phyloP scores from a whole-genome alignment of 257 asterid species.

The Nemophila menziesii region DNA sequence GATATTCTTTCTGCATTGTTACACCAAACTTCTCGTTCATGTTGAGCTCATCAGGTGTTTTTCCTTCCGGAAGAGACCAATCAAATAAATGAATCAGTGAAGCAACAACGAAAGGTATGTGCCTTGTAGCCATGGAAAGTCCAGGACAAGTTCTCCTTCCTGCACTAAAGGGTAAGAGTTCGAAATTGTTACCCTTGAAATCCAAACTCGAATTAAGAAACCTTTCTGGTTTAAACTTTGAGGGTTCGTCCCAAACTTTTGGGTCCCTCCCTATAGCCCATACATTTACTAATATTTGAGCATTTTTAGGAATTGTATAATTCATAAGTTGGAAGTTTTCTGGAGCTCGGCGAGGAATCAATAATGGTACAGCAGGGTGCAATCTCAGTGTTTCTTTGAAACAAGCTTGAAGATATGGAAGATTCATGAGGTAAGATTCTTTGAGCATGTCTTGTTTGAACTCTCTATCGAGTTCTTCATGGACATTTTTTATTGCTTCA shows the following conservation, averaged over 20 bases:
- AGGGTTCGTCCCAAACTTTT: constrained; percentile 13
- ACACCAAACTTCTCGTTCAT: constrained; percentile 18
- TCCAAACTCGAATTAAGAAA: constrained; percentile 6
- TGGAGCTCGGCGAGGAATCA: constrained; percentile 11
- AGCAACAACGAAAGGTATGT: constrained; percentile 13
- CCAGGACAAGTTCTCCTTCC: constrained; percentile 21
- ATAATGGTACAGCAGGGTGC: constrained; percentile 18
- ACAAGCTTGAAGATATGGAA: no score
- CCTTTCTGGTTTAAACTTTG: constrained; percentile 17
- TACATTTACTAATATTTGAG: constrained; percentile 13
- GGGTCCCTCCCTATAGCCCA: constrained; percentile 21
- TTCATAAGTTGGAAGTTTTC: constrained; percentile 1
- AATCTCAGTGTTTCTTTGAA: constrained; percentile 19
- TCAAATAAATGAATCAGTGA: constrained; percentile 19
- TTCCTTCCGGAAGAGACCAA: constrained; percentile 18
- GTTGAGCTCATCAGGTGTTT: constrained; percentile 11
- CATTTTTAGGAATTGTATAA: constrained; percentile 9
- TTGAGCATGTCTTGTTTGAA: constrained; percentile 4
- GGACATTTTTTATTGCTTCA: no score
- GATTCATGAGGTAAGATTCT: constrained; percentile 10
- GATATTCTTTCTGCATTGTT: constrained; percentile 17
- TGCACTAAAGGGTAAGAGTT: constrained; percentile 19
- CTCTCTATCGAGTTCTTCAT: constrained; percentile 16
- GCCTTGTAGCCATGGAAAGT: constrained; percentile 11
- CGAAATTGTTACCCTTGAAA: constrained; percentile 8